These are phyloP conservation scores for Hibiscus syriacus DNA, from an alignment of 345 rosid species.

Conservation along the genomic window DNA sequence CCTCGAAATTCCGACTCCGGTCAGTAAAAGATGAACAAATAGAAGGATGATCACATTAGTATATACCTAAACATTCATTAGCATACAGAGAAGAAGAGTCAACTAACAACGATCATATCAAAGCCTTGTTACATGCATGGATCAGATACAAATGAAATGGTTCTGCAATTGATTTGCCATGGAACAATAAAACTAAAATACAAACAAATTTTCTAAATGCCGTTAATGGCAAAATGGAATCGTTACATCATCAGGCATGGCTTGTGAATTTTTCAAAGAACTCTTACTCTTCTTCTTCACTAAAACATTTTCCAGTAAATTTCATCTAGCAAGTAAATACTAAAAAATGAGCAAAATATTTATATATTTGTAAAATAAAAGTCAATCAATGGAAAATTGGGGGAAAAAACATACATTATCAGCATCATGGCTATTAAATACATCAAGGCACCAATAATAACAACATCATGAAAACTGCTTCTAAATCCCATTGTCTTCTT, in stretches of 20 bases:
- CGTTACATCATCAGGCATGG: not conserved
- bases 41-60: not conserved
- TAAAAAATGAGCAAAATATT: not conserved
- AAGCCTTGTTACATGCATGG: not conserved
- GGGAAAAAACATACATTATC: conserved; percentile 9
- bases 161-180: not conserved
- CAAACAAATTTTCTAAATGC: too few relatives aligned
- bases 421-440: conserved; percentile 15
- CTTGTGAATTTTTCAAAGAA: not conserved
- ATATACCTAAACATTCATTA: not conserved
- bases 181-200: not conserved
- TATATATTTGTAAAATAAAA: conserved; percentile 2
- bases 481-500: conserved; percentile 10
- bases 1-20: not conserved
- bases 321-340: not conserved
- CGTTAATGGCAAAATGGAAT: too few relatives aligned
- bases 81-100: not conserved
- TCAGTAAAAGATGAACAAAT: not conserved
- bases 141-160: conserved; percentile 1
- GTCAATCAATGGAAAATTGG: conserved; percentile 8
- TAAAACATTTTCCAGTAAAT: not conserved
- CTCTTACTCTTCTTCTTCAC: not conserved
- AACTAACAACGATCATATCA: not conserved
- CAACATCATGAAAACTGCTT: conserved; percentile 12
- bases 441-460: conserved; percentile 6